These are phyloP conservation scores for Trametes pubescens DNA, from an alignment of 1,284 basidiomycete species.

Conservation along the genomic window DNA sequence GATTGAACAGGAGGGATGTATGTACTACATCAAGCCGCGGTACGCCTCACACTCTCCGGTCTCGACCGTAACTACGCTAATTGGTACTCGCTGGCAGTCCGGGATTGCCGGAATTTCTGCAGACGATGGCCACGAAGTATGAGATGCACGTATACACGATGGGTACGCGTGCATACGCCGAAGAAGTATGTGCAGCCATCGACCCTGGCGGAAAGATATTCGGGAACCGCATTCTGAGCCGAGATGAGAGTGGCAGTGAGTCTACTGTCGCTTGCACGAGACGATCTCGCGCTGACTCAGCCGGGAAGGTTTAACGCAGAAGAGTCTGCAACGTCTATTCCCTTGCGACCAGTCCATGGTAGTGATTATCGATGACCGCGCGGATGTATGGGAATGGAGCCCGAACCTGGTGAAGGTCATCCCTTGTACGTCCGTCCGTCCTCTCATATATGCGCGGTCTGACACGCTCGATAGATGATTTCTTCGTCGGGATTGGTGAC, in stretches of 20 bases:
- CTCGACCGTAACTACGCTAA: conserved; percentile 17
- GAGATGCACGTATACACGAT: conserved; percentile 99
- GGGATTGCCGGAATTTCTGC: conserved; percentile 84
- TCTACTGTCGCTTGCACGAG: conserved; percentile 24
- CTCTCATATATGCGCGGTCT: conserved; percentile 7
- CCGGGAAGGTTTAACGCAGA: conserved; percentile 80
- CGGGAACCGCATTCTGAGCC: conserved; percentile 86
- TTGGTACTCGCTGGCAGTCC: conserved; percentile 62
- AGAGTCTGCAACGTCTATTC: conserved; percentile 91
- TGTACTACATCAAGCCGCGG: conserved; percentile 98
- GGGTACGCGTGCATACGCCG: conserved; percentile 97
- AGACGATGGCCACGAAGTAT: conserved; percentile 79
- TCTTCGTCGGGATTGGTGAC: conserved; percentile 98
- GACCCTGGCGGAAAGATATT: conserved; percentile 91
- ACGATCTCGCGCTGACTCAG: conserved; percentile 10
- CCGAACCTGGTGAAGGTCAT: conserved; percentile 97
- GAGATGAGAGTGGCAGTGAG: conserved; percentile 96
- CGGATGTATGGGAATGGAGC: conserved; percentile 97
- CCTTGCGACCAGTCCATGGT: conserved; percentile 99
- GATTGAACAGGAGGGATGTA: conserved; percentile 81
- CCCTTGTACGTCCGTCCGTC: conserved; percentile 74
- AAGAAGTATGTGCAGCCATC: conserved; percentile 93
- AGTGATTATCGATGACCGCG: conserved; percentile 97
- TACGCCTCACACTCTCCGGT: conserved; percentile 7
- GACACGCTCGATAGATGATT: conserved; percentile 77